phyloP scores from a whole-genome alignment of 768 basidiomycete genomes.

The Podaxis carcinomalis region DNA sequence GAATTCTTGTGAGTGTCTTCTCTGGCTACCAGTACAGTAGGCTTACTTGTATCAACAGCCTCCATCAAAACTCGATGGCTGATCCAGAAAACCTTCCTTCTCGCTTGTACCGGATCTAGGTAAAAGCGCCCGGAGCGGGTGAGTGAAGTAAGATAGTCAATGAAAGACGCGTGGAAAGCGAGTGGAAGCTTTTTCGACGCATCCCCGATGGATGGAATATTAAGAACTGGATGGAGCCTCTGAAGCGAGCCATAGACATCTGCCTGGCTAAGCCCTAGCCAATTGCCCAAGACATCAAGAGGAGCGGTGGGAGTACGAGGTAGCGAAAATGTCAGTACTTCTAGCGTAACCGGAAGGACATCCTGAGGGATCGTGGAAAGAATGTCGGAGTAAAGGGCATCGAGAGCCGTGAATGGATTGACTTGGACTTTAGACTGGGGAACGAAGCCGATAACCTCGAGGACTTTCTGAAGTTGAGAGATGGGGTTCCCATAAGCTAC shows the following conservation, averaged over 20 bases:
- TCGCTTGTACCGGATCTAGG: not conserved
- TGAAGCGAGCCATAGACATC: not conserved
- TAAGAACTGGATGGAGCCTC: not conserved
- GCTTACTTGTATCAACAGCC: not conserved
- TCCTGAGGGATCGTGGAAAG: not conserved
- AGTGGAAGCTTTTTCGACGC: not conserved
- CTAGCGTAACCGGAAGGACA: not conserved
- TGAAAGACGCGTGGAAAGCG: not conserved
- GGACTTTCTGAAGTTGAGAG: constrained; percentile 4
- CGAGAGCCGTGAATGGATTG: not conserved
- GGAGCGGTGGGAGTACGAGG: not conserved
- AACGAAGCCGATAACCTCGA: not conserved
- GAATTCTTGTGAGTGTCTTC: not conserved
- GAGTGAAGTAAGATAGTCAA: not conserved
- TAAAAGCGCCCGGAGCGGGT: not conserved
- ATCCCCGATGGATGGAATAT: not conserved
- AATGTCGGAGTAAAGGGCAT: not conserved
- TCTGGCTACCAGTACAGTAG: not conserved
- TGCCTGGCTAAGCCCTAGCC: not conserved
- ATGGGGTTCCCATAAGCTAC: not conserved
- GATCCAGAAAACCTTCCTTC: not conserved
- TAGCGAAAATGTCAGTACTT: not conserved
- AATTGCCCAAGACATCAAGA: not conserved
- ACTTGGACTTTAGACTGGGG: not conserved
- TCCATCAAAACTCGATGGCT: not conserved